Evolutionary conservation across 2,329 filamentous ascomycete genomes (phyloP).

Genomic region (Stagonosporopsis cucurbitacearum): DNA sequence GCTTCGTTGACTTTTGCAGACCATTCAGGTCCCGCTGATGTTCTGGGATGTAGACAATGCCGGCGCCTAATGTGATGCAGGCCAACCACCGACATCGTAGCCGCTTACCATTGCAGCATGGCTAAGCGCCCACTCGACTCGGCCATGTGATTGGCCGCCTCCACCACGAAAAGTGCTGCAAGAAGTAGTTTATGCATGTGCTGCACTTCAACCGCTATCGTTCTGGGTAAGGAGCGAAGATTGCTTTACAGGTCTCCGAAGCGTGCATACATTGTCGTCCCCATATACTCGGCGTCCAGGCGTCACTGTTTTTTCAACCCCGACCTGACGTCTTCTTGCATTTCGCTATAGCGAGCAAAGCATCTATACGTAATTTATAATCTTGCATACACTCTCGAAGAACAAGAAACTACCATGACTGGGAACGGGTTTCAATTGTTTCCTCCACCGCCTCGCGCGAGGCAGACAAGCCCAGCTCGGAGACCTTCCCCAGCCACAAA

Average conservation of each 20-base stretch:
- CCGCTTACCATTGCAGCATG: slow-evolving; percentile 32
- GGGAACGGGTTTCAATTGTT: slow-evolving; percentile 48
- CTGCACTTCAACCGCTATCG: slow-evolving; percentile 45
- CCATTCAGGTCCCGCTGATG: slow-evolving; percentile 28
- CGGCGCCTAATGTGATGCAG: slow-evolving; percentile 45
- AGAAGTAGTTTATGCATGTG: slow-evolving; percentile 41
- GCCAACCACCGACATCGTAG: slow-evolving; percentile 48
- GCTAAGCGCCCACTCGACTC: slow-evolving; percentile 43
- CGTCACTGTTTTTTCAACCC: slow-evolving; percentile 5
- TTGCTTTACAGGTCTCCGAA: slow-evolving; percentile 26
- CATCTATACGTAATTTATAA: slow-evolving; percentile 9
- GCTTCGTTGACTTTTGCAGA: slow-evolving; percentile 19
- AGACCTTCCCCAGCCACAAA: slow-evolving; percentile 35
- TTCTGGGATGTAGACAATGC: slow-evolving; percentile 38
- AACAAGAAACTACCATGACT: slow-evolving; percentile 35
- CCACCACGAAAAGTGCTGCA: slow-evolving; percentile 34
- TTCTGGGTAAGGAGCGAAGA: slow-evolving; percentile 16
- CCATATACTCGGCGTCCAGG: slow-evolving; percentile 11
- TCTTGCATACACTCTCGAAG: neutral
- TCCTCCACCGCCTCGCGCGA: slow-evolving; percentile 46
- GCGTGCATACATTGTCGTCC: slow-evolving; percentile 26
- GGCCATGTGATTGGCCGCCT: slow-evolving; percentile 41
- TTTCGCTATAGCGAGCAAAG: neutral
- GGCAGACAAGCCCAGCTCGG: slow-evolving; percentile 43
- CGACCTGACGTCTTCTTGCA: neutral